phyloP scores from a whole-genome alignment of 2,329 filamentous ascomycete genomes.

The Curvularia eragrostidis region DNA sequence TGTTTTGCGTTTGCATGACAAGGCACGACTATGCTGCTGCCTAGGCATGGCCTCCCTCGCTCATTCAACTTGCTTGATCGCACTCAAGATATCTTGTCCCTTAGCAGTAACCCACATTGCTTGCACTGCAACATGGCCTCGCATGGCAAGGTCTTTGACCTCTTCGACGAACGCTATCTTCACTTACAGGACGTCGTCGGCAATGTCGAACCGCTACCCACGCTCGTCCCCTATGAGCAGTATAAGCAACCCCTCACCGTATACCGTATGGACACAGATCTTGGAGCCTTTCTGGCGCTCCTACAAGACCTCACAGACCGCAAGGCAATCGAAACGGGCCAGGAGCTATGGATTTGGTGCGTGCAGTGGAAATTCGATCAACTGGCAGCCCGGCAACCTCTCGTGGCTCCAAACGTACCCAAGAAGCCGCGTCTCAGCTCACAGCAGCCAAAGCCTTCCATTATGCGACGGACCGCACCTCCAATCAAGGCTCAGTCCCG shows the following conservation, averaged over 20 bases:
- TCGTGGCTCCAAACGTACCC: constrained; percentile 14
- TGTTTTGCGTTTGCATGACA: constrained; percentile 10
- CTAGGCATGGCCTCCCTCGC: constrained; percentile 1
- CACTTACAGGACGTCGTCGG: constrained; percentile 41
- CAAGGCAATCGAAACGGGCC: constrained; percentile 20
- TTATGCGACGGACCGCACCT: constrained; percentile 13
- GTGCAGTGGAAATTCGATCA: constrained; percentile 42
- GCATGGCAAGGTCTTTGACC: constrained; percentile 38
- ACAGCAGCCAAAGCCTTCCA: neutral
- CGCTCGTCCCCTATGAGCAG: constrained; percentile 40
- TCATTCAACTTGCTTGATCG: neutral
- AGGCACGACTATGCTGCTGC: constrained; percentile 2
- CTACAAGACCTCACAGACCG: constrained; percentile 42
- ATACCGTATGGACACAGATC: constrained; percentile 38
- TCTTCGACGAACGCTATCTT: constrained; percentile 43
- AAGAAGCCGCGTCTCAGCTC: constrained; percentile 36
- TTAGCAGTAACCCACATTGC: neutral
- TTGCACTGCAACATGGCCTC: constrained; percentile 31
- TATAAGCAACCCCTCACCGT: constrained; percentile 34
- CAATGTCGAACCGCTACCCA: constrained; percentile 39
- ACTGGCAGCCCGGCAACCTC: constrained; percentile 1
- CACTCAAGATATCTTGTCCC: neutral
- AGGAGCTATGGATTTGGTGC: constrained; percentile 44
- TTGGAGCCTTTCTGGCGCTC: constrained; percentile 34
- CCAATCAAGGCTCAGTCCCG: constrained; percentile 27